Conservation (phyloP, 106 monocot genomes). For the Ottelia alismoides region DNA sequence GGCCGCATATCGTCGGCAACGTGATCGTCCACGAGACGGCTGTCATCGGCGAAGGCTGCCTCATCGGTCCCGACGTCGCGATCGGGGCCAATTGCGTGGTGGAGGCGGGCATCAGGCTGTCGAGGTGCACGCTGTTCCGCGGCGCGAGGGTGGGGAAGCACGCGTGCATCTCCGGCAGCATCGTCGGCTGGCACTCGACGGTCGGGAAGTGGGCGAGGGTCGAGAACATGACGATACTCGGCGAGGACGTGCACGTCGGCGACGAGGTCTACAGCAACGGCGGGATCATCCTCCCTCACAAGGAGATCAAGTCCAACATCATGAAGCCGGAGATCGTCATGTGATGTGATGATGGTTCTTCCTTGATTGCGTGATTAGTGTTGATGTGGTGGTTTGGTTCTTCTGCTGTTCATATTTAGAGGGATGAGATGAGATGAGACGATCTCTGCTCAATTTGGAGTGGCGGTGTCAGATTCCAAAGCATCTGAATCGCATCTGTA, state of each 20-base stretch:
- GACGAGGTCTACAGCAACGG: conserved; percentile 72
- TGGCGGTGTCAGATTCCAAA: too few relatives aligned
- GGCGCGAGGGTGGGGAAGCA: conserved; percentile 1
- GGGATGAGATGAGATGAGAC: too few relatives aligned
- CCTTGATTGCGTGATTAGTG: too few relatives aligned
- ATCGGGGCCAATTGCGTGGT: conserved; percentile 8
- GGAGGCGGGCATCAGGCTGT: conserved; percentile 9
- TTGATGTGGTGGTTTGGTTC: too few relatives aligned
- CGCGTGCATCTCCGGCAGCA: conserved; percentile 6
- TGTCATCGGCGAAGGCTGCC: too few relatives aligned
- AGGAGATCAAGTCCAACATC: too few relatives aligned
- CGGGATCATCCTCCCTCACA: conserved; percentile 52
- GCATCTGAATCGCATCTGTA: too few relatives aligned
- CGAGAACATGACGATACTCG: conserved; percentile 22
- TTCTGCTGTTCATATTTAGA: too few relatives aligned
- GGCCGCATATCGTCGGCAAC: conserved; percentile 7
- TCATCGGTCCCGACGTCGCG: conserved; percentile 11
- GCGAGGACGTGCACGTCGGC: conserved; percentile 50
- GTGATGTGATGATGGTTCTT: too few relatives aligned
- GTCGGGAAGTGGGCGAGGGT: conserved; percentile 5
- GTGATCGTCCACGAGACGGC: too few relatives aligned
- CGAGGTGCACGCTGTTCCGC: conserved; percentile 6
- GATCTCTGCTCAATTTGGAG: too few relatives aligned
- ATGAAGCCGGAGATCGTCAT: conserved; percentile 77
- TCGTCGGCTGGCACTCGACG: conserved; percentile 11